Evolutionary conservation across 768 basidiomycete species (phyloP), one percentile per base, ranked within the genome.

Genomic region (Leccinum uliginosum): DNA sequence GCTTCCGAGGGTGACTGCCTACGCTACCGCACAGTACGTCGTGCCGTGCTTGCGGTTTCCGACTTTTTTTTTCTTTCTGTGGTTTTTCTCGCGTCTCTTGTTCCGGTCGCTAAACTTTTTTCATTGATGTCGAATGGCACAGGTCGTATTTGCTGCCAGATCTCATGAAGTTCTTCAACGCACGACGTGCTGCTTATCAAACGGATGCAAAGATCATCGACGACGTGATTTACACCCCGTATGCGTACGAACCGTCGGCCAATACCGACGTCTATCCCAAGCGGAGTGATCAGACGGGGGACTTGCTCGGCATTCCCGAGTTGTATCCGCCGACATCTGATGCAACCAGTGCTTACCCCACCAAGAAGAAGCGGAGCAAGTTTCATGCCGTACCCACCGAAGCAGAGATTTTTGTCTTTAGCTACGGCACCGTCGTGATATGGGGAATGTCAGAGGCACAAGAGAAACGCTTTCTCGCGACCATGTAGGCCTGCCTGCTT

Each of bases 371-470:
- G 65, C 80, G 80, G 58, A 86, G 81, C 67, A 87, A 85, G 71
- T 89, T 87, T 66, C 73, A 86, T 63, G 79, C 84, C 29, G 77
- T 82, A 34, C 78, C 84, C 6, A 80, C 79, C 30, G 86, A 87
- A 61, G 89, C 90, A 9, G 95, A 97, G 72, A 89, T 97, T 54
- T 97, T 96, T 71, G 74, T 97, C 61, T 98, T 97, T 72, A 83
- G 88, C 60, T 97, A 96, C 68, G 95, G 95, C 12, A 94, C 92
- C 0, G 90, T 96, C 26, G 95, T 98, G 24, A 91, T 96, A 51
- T 98, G 95, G 95, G 95, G 95, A 24, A 97, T 98, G 94, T 87
- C 91, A 38, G 93, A 97, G 69, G 77, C 84, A 6, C 91, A 97
- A 66, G 95, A 98, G 76, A 89, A 83, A 70, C 80, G 93, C 9